phyloP scores from a whole-genome alignment of 2,329 filamentous ascomycete species.

The Nigrograna mackinnonii region DNA sequence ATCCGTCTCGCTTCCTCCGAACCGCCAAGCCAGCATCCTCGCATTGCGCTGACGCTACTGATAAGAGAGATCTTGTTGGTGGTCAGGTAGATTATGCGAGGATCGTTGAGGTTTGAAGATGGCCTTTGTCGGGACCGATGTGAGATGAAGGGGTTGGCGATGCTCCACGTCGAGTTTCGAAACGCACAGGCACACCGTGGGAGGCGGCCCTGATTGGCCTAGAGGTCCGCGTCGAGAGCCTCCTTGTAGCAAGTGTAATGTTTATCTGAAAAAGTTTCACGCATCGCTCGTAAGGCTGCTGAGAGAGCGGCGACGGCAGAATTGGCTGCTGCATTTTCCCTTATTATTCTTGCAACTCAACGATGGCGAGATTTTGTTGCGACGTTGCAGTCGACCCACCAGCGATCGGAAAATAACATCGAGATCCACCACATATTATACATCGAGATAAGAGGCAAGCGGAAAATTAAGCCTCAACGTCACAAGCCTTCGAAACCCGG shows the following conservation, averaged over 20 bases:
- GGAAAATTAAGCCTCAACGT: neutral
- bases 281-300: too few species aligned
- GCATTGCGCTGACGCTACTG: neutral
- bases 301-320: neutral
- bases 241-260: neutral
- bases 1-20: conserved; percentile 4
- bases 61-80: conserved; percentile 8
- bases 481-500: neutral
- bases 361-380: neutral
- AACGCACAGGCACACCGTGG: conserved; percentile 7
- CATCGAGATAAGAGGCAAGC: neutral
- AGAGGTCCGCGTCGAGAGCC: neutral
- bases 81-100: conserved; percentile 8
- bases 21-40: conserved; percentile 1
- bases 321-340: neutral
- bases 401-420: neutral
- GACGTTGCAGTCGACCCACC: neutral
- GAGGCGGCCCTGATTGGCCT: conserved; percentile 1
- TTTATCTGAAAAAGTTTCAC: conserved; percentile 2
- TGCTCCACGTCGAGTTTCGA: conserved; percentile 12
- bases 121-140: conserved; percentile 1
- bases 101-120: conserved; percentile 4
- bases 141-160: conserved; percentile 10
- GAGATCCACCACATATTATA: neutral
- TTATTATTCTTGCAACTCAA: neutral